Percentiles rank a stretch among this genome's conserved stretches.
Evolutionary conservation across 2,329 filamentous ascomycete genomes (phyloP).

Genomic region (Aspergillus arachidicola): DNA sequence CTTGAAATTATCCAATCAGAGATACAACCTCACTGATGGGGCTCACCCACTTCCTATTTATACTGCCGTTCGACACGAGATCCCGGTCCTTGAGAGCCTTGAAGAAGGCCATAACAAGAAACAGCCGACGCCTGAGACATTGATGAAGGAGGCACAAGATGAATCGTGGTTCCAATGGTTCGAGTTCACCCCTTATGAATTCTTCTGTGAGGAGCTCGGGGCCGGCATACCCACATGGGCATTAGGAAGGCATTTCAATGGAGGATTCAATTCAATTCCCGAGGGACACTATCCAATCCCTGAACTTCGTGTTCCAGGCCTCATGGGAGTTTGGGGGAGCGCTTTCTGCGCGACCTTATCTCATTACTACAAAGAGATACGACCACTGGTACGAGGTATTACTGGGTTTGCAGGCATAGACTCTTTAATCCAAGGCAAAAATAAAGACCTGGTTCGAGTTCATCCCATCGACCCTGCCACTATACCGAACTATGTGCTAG

Average conservation of each 20-base stretch:
- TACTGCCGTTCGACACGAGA: slow-evolving; percentile 92
- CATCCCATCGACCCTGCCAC: slow-evolving; percentile 91
- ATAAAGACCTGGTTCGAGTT: slow-evolving; percentile 83
- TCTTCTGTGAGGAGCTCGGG: slow-evolving; percentile 89
- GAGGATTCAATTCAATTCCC: slow-evolving; percentile 67
- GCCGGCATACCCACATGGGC: slow-evolving; percentile 96
- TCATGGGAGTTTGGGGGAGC: slow-evolving; percentile 94
- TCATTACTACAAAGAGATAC: slow-evolving; percentile 93
- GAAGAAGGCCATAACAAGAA: slow-evolving; percentile 33
- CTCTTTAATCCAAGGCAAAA: slow-evolving; percentile 77
- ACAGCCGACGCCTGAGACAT: slow-evolving; percentile 34
- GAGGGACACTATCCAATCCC: slow-evolving; percentile 72
- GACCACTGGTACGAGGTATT: slow-evolving; percentile 76
- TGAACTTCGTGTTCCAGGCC: slow-evolving; percentile 77
- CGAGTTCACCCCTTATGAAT: slow-evolving; percentile 90
- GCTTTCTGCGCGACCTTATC: slow-evolving; percentile 95
- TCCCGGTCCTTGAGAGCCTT: slow-evolving; percentile 62
- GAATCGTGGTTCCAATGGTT: slow-evolving; percentile 98
- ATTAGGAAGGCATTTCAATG: slow-evolving; percentile 77
- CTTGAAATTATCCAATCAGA: slow-evolving; percentile 89
- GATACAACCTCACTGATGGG: slow-evolving; percentile 73
- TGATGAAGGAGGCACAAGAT: slow-evolving; percentile 52
- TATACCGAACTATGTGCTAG: slow-evolving; percentile 86
- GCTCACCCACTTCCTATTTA: slow-evolving; percentile 91
- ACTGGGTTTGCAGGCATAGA: slow-evolving; percentile 78